Base-by-base conservation (phyloP, 202 grass and related monocot species). In the Carex arenaria region DNA sequence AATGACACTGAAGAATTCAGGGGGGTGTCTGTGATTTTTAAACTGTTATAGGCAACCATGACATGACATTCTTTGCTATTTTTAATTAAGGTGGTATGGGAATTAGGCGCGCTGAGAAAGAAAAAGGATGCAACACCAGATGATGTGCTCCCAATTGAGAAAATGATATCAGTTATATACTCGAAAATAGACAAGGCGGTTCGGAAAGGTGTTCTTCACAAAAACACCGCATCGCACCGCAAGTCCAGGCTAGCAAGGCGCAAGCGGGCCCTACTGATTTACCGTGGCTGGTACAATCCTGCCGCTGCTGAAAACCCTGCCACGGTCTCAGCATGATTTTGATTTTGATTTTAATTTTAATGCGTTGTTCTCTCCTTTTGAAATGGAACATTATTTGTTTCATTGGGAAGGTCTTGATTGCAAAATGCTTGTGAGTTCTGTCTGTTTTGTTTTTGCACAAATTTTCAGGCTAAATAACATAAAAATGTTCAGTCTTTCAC, bases 101-200 rank as follows among this genome's bases (percentile, higher is more conserved):
- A 86, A 62, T 88, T 98, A 65, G 89, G 91, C 80, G 87, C 85
- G 60, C 87, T 98, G 62, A 88, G 84, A 74, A 98, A 94, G 92
- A 98, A 94, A 90, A 67, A 84, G 54, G 89, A 88, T 81, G 92
- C 92, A 61, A 85, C 87, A 20, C 78, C 89, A 78, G 92, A 98
- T 85, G 92, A 98, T 78, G 88, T 98, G 38, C 52, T 93, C 80
- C 84, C 85, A 68, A 86, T 94, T 64, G 95, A 98, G 67, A 94
- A 98, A 74, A 62, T 91, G 85, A 89, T 98, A 13, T 64, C 90
- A 2, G 86, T 93, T 75, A 89, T 92, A 75, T 94, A 93, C 80
- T 94, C 93, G 64, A 84, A 84, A 55, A 94, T 98, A 10, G 95
- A 98, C 57, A 98, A 91, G 90, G 94, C 95, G 31, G 89, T 93